A percentile compares a stretch with the other conserved stretches of the same genome.
Evolutionary conservation across 1,284 basidiomycete species (phyloP).

Genomic region (Trametes pubescens): DNA sequence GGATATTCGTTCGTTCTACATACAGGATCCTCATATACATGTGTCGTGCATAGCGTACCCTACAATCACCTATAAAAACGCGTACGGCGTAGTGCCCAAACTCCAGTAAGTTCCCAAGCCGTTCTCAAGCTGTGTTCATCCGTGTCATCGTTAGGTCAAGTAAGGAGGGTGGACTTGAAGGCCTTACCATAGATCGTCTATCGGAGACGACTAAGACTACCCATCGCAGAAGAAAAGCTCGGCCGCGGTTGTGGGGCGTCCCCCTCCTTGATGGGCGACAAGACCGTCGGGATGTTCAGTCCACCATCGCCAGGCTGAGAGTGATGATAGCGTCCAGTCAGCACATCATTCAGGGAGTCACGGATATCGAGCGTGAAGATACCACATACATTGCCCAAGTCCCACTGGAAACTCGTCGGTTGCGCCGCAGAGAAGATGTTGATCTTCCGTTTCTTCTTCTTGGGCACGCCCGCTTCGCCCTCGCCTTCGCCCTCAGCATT

Average conservation of each 20-base stretch:
- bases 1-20: too few relatives aligned
- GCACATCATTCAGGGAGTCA: not conserved
- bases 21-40: too few relatives aligned
- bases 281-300: conserved; percentile 65
- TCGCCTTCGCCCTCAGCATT: not conserved
- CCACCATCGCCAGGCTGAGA: conserved; percentile 45
- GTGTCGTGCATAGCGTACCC: too few relatives aligned
- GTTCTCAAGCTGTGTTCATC: too few relatives aligned
- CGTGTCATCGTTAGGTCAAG: too few relatives aligned
- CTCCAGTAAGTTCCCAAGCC: too few relatives aligned
- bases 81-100: too few relatives aligned
- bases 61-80: too few relatives aligned
- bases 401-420: conserved; percentile 52
- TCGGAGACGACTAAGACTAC: conserved; percentile 24
- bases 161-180: too few relatives aligned
- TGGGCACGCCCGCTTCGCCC: conserved; percentile 40
- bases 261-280: conserved; percentile 69
- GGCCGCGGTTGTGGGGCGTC: conserved; percentile 57
- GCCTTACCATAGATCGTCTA: not conserved
- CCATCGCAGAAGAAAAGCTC: conserved; percentile 36
- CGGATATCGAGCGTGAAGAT: not conserved
- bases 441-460: conserved; percentile 71
- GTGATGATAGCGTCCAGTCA: not conserved
- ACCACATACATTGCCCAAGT: conserved; percentile 46
- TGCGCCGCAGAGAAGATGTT: conserved; percentile 58